Base-by-base conservation (phyloP, 805 yeast genomes). In the Suhomyces pyralidae region DNA sequence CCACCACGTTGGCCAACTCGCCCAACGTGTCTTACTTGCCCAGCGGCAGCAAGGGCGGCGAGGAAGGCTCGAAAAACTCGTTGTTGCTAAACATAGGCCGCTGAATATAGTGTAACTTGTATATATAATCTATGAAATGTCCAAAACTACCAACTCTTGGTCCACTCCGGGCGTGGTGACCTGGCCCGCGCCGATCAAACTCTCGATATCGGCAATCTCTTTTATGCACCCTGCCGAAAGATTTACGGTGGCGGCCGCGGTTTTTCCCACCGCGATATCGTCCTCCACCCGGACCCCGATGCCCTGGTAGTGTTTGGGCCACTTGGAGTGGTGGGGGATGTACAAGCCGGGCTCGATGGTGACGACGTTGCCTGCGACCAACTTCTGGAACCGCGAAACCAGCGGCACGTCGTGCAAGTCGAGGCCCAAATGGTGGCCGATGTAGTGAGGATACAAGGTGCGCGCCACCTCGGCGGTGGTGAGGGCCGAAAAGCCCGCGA, bases 291-390 rank as follows among this genome's bases (percentile, higher is more conserved):
- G 83, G 24, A 94, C 88, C 1, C 98, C 99, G 48, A 94, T 86
- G 28, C 92, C 92, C 62, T 89, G 85, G 73, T 82, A 93, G 60
- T 83, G 83, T 55, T 80, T 77, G 20, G 99, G 98, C 79, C 85
- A 93, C 53, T 74, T 76, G 51, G 80, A 83, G 59, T 77, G 77
- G 58, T 81, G 77, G 1, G 99, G 98, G 43, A 96, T 81, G 66
- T 94, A 94, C 26, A 94, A 79, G 25, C 99, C 99, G 0, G 99
- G 99, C 67, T 96, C 99, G 22, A 96, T 83, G 1, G 99, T 94
- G 46, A 94, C 77, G 3, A 93, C 97, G 65, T 90, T 96, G 20
- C 92, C 92, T 19, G 76, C 73, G 45, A 69, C 70, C 46, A 94
- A 66, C 30, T 72, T 71, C 20, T 78, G 76, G 51, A 73, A 74